Conservation (phyloP, 2,329 filamentous ascomycete genomes). For the Colletotrichum sp. region DNA sequence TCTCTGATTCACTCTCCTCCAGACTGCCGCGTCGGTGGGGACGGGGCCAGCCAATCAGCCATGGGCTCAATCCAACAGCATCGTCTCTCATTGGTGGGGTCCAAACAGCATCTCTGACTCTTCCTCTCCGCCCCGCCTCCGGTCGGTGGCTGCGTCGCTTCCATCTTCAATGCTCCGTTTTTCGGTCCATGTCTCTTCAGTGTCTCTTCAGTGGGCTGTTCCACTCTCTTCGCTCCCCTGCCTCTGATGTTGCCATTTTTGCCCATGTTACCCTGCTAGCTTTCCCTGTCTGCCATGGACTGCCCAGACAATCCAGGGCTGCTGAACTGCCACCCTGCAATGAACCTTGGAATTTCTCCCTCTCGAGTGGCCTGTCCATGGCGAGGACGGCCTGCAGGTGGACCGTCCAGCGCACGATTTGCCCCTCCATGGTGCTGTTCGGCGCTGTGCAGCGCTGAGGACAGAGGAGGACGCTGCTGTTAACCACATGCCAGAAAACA, state of each 20-base stretch:
- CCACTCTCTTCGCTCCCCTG: neutral
- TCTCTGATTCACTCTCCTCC: neutral
- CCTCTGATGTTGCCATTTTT: neutral
- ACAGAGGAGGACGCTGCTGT: neutral
- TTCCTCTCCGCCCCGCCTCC: conserved; percentile 19
- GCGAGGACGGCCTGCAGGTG: conserved; percentile 5
- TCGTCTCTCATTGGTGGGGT: neutral
- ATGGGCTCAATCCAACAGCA: neutral
- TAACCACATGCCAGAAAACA: conserved; percentile 29
- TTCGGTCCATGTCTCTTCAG: conserved; percentile 17
- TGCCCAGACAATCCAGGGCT: neutral
- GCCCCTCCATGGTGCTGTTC: neutral
- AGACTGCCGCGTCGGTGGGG: neutral
- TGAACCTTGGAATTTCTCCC: conserved; percentile 8
- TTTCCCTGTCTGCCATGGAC: neutral
- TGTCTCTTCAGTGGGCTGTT: conserved; percentile 15
- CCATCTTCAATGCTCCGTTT: conserved; percentile 3
- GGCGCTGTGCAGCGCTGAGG: neutral
- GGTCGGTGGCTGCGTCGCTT: neutral
- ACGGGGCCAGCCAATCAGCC: neutral
- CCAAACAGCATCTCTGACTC: neutral
- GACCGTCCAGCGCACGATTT: conserved; percentile 11
- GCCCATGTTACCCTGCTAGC: conserved; percentile 11
- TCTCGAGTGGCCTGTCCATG: conserved; percentile 10
- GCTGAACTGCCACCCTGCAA: neutral